Evolutionary conservation across 345 rosid genomes (phyloP).

Genomic region (Brassica cretica): DNA sequence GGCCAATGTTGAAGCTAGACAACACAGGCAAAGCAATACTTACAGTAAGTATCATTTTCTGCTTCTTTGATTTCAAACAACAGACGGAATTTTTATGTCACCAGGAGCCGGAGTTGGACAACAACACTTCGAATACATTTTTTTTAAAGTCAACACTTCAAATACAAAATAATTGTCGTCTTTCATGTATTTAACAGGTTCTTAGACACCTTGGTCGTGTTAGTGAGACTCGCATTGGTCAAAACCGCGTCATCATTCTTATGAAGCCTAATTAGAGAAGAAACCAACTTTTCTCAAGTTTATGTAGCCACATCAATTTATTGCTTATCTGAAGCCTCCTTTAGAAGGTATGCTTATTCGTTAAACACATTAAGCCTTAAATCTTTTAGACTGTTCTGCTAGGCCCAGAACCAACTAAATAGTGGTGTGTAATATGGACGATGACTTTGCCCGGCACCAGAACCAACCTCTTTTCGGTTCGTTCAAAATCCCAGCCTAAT

Average conservation of each 20-base stretch:
- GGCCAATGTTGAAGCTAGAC: slow-evolving; percentile 84
- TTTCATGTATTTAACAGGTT: slow-evolving; percentile 49
- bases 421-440: not conserved
- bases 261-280: slow-evolving; percentile 60
- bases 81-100: not conserved
- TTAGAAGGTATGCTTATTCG: too few species aligned
- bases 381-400: not conserved
- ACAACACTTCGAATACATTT: not conserved
- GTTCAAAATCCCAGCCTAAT: too few species aligned
- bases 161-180: not conserved
- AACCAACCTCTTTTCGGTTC: too few species aligned
- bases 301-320: too few species aligned
- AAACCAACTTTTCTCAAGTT: not conserved
- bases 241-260: slow-evolving; percentile 70
- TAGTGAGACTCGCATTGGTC: slow-evolving; percentile 76
- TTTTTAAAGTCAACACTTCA: not conserved
- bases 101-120: not conserved
- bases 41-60: slow-evolving; percentile 54
- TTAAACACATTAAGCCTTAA: not conserved
- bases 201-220: slow-evolving; percentile 92
- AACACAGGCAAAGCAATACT: slow-evolving; percentile 88
- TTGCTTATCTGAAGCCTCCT: too few species aligned
- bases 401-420: not conserved
- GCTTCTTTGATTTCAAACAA: not conserved
- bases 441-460: too few species aligned